Conservation (phyloP, 2,329 filamentous ascomycete species). For the Aspergillus intermedius region DNA sequence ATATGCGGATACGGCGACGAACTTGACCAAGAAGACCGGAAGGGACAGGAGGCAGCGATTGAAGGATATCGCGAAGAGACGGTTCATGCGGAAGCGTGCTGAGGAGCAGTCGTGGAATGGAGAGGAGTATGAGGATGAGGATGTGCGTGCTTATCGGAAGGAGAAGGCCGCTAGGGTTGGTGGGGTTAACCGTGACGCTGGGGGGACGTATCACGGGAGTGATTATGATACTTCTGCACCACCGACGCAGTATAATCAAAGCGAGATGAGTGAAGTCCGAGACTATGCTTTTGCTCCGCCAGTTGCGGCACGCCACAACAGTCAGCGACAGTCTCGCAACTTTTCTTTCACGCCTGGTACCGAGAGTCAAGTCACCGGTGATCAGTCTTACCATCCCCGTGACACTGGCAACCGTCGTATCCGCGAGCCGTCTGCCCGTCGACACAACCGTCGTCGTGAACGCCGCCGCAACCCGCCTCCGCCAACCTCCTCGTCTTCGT, state of each 20-base stretch:
- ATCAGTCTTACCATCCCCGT: slow-evolving; percentile 8
- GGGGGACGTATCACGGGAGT: slow-evolving; percentile 77
- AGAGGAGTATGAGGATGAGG: slow-evolving; percentile 50
- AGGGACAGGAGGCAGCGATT: slow-evolving; percentile 27
- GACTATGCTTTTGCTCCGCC: slow-evolving; percentile 29
- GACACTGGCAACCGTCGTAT: slow-evolving; percentile 27
- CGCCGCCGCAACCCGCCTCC: slow-evolving; percentile 18
- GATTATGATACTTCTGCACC: slow-evolving; percentile 58
- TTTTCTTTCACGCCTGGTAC: slow-evolving; percentile 48
- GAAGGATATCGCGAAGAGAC: slow-evolving; percentile 32
- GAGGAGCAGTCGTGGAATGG: slow-evolving; percentile 53
- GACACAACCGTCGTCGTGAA: slow-evolving; percentile 27
- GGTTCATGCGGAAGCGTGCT: slow-evolving; percentile 31
- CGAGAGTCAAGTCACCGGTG: slow-evolving; percentile 33
- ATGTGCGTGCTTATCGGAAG: slow-evolving; percentile 75
- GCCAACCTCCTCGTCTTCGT: slow-evolving; percentile 18
- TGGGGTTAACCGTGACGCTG: slow-evolving; percentile 75
- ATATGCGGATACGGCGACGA: slow-evolving; percentile 40
- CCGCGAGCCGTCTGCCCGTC: slow-evolving; percentile 23
- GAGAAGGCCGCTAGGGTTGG: slow-evolving; percentile 83
- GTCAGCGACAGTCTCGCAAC: slow-evolving; percentile 24
- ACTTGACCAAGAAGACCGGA: slow-evolving; percentile 26
- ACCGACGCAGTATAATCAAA: slow-evolving; percentile 48
- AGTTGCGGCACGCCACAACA: slow-evolving; percentile 13
- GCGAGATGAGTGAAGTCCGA: slow-evolving; percentile 43